These are phyloP conservation scores for Hansenula sp. DNA, from an alignment of 1,139 yeast genomes.

Conservation along the genomic window DNA sequence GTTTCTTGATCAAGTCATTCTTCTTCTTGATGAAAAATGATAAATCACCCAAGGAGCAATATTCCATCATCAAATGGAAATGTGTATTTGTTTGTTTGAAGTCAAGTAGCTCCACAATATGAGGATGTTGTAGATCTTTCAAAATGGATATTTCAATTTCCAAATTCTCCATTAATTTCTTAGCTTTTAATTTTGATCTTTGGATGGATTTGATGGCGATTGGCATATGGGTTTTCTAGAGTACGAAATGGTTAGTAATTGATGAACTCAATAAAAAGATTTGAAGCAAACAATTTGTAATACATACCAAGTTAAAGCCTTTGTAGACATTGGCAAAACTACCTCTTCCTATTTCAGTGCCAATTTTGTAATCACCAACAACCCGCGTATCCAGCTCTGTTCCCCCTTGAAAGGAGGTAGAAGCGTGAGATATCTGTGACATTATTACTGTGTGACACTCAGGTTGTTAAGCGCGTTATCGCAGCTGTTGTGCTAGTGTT, in stretches of 20 bases:
- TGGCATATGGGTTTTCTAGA: constrained; percentile 41
- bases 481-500: neutral
- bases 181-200: constrained; percentile 75
- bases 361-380: constrained; percentile 48
- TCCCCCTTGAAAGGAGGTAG: neutral
- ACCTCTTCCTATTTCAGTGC: constrained; percentile 86
- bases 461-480: neutral
- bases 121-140: constrained; percentile 86
- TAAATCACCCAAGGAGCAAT: constrained; percentile 91
- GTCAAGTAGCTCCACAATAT: constrained; percentile 81
- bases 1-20: constrained; percentile 65
- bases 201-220: constrained; percentile 90
- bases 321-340: constrained; percentile 92
- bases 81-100: constrained; percentile 75
- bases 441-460: neutral
- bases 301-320: constrained; percentile 38
- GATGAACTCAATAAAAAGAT: too few relatives aligned
- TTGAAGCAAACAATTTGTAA: too few relatives aligned
- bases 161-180: constrained; percentile 81
- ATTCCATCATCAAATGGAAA: constrained; percentile 94
- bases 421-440: constrained; percentile 2
- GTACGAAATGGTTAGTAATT: neutral
- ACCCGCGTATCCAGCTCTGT: constrained; percentile 15
- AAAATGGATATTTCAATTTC: constrained; percentile 88
- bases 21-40: constrained; percentile 81